A percentile compares a stretch with the other conserved stretches of the same genome.
Conservation (phyloP, 2,329 filamentous ascomycete species). For the Pseudogymnoascus sp. region DNA sequence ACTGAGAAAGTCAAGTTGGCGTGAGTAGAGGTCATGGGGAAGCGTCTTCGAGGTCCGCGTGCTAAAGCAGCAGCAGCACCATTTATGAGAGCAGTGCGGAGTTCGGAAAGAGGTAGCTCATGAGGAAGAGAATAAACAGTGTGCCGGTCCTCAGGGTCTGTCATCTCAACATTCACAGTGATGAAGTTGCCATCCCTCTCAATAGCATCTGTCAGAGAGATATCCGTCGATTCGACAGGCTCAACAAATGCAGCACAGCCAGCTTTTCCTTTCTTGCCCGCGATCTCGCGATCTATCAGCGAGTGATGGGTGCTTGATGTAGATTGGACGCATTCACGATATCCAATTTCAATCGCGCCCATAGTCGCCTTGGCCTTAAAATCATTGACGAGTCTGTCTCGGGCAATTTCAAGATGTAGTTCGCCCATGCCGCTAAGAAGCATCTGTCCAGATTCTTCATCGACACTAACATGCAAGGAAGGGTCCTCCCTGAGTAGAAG, state of each 20-base stretch:
- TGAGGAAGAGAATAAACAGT: constrained; percentile 44
- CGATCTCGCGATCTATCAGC: constrained; percentile 70
- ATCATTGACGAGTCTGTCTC: constrained; percentile 79
- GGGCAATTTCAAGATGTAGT: constrained; percentile 85
- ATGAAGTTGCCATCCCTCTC: constrained; percentile 66
- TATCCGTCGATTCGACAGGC: constrained; percentile 41
- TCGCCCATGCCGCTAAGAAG: constrained; percentile 94
- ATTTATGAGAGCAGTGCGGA: constrained; percentile 56
- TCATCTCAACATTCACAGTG: constrained; percentile 40
- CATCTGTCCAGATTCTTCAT: constrained; percentile 88
- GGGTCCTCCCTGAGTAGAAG: constrained; percentile 86
- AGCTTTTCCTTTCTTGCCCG: constrained; percentile 70
- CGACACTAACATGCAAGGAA: constrained; percentile 73
- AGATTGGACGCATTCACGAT: constrained; percentile 69
- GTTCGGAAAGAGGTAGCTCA: constrained; percentile 40
- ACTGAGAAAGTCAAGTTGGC: constrained; percentile 65
- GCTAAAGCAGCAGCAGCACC: constrained; percentile 78
- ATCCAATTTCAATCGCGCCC: constrained; percentile 89
- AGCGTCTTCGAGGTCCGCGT: constrained; percentile 71
- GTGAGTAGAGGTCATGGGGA: constrained; percentile 69
- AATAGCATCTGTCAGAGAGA: constrained; percentile 37
- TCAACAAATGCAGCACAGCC: constrained; percentile 62
- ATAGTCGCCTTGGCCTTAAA: constrained; percentile 80
- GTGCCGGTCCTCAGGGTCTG: constrained; percentile 29
- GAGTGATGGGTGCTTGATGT: constrained; percentile 49